Evolutionary conservation across 1,284 basidiomycete genomes (phyloP), one percentile per base, ranked within the genome.

Genomic region (Ceratobasidium papillatum): DNA sequence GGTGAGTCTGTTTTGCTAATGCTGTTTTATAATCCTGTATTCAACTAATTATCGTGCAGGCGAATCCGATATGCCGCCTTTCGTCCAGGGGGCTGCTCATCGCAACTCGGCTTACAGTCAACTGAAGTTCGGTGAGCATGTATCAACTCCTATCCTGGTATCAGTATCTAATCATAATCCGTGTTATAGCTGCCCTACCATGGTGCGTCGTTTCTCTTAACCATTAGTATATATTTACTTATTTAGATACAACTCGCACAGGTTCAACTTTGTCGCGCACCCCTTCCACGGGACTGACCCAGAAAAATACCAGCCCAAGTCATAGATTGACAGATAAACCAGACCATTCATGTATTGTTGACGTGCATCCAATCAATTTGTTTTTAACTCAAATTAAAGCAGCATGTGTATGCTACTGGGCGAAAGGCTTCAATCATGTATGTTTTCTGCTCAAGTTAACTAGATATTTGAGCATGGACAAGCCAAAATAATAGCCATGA

Each of bases 231-330:
- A 9, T 8, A 19, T 49, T 38, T 47, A 30, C 58, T 25, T 1
- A 36, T 63, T 66, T 25, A 41, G 19, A 43, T 27, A 36, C 32
- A 71, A 64, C 47, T 69, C 72, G 36, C 49, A 8, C 79, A 96
- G 94, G 94, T 90, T 97, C 84, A 97, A 98, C 85, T 84, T 96
- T 74, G 94, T 95, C 79, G 92, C 96, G 83, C 95, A 98, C 83
- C 90, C 89, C 73, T 84, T 90, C 82, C 95, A 98, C 81, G 95
- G 95, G 12, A 90, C 91, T 32, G 93, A 96, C 81, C 87, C 91
- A 32, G 87, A 90, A 77, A 96, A 95, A 83, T 97, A 96, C 82
- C 25, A 75, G 32, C 11, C 69, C 56, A 72, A 72, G 41, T 61
- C 56, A 0, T 17, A 72, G 34, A 25, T 27, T 9, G 45, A 9